phyloP scores from a whole-genome alignment of 768 basidiomycete species.

The Hericium rajendrae region DNA sequence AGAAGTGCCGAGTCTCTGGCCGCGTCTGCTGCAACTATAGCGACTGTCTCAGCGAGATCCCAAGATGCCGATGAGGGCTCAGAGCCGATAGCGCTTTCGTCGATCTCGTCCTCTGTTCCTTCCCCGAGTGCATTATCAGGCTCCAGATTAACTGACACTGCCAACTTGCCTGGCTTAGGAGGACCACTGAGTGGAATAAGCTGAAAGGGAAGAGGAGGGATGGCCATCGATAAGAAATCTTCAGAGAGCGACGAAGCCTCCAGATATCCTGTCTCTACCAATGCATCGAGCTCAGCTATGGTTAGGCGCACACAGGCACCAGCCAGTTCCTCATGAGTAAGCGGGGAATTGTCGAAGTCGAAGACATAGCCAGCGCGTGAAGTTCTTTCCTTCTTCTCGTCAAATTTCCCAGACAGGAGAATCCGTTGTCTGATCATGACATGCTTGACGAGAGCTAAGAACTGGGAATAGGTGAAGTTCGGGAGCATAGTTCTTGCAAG shows the following conservation, averaged over 20 bases:
- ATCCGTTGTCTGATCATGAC: conserved; percentile 19
- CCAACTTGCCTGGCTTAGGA: too few relatives aligned
- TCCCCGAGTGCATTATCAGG: too few relatives aligned
- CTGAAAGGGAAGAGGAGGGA: too few relatives aligned
- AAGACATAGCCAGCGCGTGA: conserved; percentile 16
- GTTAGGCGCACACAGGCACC: not conserved
- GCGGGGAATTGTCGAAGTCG: conserved; percentile 11
- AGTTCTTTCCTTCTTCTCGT: conserved; percentile 7
- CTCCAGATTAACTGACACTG: too few relatives aligned
- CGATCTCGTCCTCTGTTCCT: too few relatives aligned
- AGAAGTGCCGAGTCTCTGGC: too few relatives aligned
- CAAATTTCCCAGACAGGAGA: conserved; percentile 7
- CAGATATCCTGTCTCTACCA: not conserved
- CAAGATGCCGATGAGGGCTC: too few relatives aligned
- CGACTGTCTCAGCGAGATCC: too few relatives aligned
- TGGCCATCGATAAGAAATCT: not conserved
- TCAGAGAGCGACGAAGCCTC: not conserved
- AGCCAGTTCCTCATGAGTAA: conserved; percentile 1
- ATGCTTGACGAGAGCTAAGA: conserved; percentile 19
- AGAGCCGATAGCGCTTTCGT: too few relatives aligned
- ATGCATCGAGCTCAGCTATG: not conserved
- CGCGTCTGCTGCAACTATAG: too few relatives aligned
- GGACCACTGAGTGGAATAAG: too few relatives aligned
- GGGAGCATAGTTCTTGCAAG: conserved; percentile 15
- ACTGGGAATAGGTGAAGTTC: conserved; percentile 21